Base-by-base conservation (phyloP, 129 eudicot species). In the Tagetes erecta region DNA sequence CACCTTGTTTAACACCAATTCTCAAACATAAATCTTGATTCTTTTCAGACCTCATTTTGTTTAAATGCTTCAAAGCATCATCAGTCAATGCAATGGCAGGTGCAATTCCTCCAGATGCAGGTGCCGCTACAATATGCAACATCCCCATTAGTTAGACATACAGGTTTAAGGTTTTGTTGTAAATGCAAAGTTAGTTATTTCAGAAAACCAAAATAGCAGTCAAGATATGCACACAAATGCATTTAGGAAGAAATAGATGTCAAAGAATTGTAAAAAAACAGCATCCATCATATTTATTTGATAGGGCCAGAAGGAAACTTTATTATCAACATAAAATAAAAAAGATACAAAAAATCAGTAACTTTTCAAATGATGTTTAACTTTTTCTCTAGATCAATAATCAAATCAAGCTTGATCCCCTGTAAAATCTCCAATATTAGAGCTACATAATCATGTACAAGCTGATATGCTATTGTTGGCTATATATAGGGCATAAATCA, bases 1-100 rank as follows among this genome's bases (percentile, higher is more conserved):
- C 99, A 73, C 99, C 99, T 77, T 95, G 99, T 71, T 87, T 95
- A 56, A 95, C 99, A 67, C 99, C 99, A 67, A 95, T 87, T 81
- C 99, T 86, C 63, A 95, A 87, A 73, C 96, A 88, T 57, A 95
- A 72, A 83, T 95, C 96, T 79, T 91, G 87, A 53, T 55, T 80
- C 46, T 77, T 73, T 64, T 91, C 99, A 20, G 96, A 79, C 68
- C 91, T 88, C 94, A 95, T 91, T 78, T 89, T 95, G 58, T 81
- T 95, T 75, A 95, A 84, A 85, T 95, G 99, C 76, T 79, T 85
- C 72, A 91, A 68, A 14, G 99, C 99, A 83, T 75, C 74, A 60
- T 91, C 99, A 14, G 97, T 88, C 80, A 95, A 78, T 51, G 91
- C 84, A 78, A 95, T 85, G 35, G 99, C 96, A 53, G 99, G 99